Conservation (phyloP, 2,329 filamentous ascomycete genomes). For the Claviceps africana region DNA sequence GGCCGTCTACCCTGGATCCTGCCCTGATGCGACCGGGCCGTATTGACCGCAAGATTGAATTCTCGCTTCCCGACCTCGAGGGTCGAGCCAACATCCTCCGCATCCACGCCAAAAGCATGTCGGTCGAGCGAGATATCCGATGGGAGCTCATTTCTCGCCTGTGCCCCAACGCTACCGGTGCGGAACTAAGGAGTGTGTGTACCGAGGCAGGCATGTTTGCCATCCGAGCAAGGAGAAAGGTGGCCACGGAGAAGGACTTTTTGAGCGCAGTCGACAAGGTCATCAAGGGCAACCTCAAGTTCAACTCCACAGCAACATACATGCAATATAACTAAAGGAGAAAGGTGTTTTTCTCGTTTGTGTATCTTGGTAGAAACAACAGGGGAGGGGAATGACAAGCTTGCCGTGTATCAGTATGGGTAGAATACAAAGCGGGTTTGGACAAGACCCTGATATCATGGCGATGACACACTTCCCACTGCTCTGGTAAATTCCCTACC, state of each 20-base stretch:
- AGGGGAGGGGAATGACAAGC: too few species aligned
- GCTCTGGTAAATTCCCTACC: too few species aligned
- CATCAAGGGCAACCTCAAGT: constrained; percentile 98
- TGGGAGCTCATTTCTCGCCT: constrained; percentile 97
- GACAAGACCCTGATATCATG: too few species aligned
- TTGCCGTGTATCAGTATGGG: constrained; percentile 20
- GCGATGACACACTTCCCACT: too few species aligned
- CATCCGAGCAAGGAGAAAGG: constrained; percentile 86
- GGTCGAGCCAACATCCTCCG: constrained; percentile 93
- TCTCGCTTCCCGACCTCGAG: constrained; percentile 91
- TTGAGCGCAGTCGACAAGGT: constrained; percentile 97
- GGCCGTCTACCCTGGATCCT: constrained; percentile 90
- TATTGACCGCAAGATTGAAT: constrained; percentile 98
- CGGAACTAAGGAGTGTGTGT: constrained; percentile 88
- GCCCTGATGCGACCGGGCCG: constrained; percentile 92
- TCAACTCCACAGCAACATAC: constrained; percentile 96
- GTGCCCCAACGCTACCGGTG: constrained; percentile 94
- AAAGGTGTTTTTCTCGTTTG: neutral
- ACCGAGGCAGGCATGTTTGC: constrained; percentile 99
- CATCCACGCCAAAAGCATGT: constrained; percentile 99
- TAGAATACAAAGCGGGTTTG: neutral
- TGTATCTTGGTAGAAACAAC: neutral
- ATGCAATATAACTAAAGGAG: constrained; percentile 87
- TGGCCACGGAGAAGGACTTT: constrained; percentile 98
- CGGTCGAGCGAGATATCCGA: constrained; percentile 92